Evolutionary conservation across 306 rosid genomes (phyloP).

Genomic region (Lagenaria siceraria): DNA sequence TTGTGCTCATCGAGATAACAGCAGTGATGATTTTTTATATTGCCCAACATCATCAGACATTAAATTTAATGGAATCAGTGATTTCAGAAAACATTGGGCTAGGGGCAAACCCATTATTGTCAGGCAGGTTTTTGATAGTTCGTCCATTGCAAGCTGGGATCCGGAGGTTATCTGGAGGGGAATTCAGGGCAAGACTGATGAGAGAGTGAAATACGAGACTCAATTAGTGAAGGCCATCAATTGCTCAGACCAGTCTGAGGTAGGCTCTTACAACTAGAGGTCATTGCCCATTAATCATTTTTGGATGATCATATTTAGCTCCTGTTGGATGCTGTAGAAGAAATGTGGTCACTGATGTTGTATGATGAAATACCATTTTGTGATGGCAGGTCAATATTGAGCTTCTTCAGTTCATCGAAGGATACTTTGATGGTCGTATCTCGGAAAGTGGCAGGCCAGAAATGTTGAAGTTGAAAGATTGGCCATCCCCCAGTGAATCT

Average conservation of each 20-base stretch:
- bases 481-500: constrained; percentile 95
- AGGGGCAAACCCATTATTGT: constrained; percentile 67
- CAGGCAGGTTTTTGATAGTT: constrained; percentile 66
- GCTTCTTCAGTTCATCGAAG: constrained; percentile 67
- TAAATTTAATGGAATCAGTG: constrained; percentile 54
- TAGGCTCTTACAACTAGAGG: constrained; percentile 16
- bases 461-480: constrained; percentile 71
- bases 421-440: constrained; percentile 54
- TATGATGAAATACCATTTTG: not conserved
- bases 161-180: constrained; percentile 80
- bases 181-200: constrained; percentile 51
- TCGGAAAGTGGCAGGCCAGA: constrained; percentile 68
- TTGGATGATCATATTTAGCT: not conserved
- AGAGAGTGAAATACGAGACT: constrained; percentile 53
- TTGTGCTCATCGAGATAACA: constrained; percentile 46
- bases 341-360: not conserved
- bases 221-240: constrained; percentile 66
- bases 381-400: constrained; percentile 59
- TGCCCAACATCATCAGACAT: constrained; percentile 61
- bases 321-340: not conserved
- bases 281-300: not conserved
- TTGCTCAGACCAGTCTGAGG: constrained; percentile 85
- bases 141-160: constrained; percentile 76
- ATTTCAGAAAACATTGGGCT: constrained; percentile 83
- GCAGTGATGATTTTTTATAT: constrained; percentile 52